These are phyloP conservation scores for Athelia sp. DNA, from an alignment of 1,284 basidiomycete genomes.

Conservation along the genomic window DNA sequence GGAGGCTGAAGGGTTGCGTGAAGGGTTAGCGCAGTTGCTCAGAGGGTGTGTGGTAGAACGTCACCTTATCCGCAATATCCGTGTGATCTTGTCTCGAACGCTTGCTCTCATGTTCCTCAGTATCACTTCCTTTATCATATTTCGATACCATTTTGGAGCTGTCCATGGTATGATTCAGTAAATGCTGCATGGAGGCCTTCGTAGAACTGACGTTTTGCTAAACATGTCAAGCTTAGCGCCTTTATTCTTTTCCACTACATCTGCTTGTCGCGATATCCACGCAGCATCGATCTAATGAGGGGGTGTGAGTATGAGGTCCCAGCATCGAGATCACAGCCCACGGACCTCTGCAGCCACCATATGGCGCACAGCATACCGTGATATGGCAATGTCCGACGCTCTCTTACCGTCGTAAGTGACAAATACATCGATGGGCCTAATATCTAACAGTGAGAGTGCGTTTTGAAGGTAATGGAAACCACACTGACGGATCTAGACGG, in stretches of 20 bases:
- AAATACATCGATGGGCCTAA: conserved; percentile 93
- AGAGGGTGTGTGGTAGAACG: too few species aligned
- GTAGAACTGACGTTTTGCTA: conserved; percentile 25
- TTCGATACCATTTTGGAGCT: conserved; percentile 1
- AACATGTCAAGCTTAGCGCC: conserved; percentile 37
- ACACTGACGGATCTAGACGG: conserved; percentile 86
- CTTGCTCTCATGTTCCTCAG: conserved; percentile 33
- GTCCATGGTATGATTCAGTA: background rate
- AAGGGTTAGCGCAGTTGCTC: too few species aligned
- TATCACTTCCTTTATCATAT: conserved; percentile 18
- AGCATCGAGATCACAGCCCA: conserved; percentile 11
- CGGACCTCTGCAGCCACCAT: conserved; percentile 86
- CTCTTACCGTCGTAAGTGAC: conserved; percentile 94
- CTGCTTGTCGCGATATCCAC: conserved; percentile 53
- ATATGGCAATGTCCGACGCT: conserved; percentile 77
- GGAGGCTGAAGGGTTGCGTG: conserved; percentile 49
- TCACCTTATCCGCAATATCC: conserved; percentile 71
- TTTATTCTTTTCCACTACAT: conserved; percentile 46
- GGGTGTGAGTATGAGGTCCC: conserved; percentile 5
- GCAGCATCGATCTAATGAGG: conserved; percentile 67
- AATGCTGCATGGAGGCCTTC: background rate
- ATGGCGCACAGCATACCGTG: conserved; percentile 89
- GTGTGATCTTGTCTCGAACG: conserved; percentile 34
- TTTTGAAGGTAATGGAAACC: background rate
- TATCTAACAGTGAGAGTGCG: conserved; percentile 9